A percentile compares a stretch with the other conserved stretches of the same genome.
Evolutionary conservation across 768 basidiomycete species (phyloP).

Genomic region (Leccinum disarticulatum): DNA sequence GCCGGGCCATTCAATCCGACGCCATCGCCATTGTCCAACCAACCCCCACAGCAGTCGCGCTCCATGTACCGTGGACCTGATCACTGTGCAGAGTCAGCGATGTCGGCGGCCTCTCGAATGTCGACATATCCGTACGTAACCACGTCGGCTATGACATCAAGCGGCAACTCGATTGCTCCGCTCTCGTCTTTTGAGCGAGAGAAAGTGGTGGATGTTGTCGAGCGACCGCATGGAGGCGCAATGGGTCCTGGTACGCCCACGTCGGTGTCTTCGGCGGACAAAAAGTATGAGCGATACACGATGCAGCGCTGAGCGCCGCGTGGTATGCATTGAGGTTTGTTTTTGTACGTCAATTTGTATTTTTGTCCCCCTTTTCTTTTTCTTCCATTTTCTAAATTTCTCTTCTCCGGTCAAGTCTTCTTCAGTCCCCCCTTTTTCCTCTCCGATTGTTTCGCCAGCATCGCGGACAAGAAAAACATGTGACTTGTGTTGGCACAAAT

Average conservation of each 20-base stretch:
- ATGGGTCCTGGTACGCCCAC: constrained; percentile 42
- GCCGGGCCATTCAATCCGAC: constrained; percentile 37
- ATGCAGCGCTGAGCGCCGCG: constrained; percentile 23
- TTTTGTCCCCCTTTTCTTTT: constrained; percentile 9
- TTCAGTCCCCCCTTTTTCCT: neutral
- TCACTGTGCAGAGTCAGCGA: constrained; percentile 28
- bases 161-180: constrained; percentile 25
- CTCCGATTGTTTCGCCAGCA: neutral
- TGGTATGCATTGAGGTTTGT: neutral
- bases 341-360: constrained; percentile 1
- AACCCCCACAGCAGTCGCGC: constrained; percentile 26
- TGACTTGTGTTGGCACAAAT: neutral
- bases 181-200: constrained; percentile 56
- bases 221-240: neutral
- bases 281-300: constrained; percentile 31
- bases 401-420: neutral
- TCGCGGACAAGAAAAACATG: neutral
- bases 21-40: constrained; percentile 42
- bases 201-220: constrained; percentile 42
- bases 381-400: neutral
- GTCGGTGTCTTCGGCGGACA: constrained; percentile 35
- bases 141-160: constrained; percentile 39
- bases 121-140: constrained; percentile 35
- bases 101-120: constrained; percentile 37
- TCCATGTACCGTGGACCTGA: constrained; percentile 36